These are phyloP conservation scores for Naganishia vishniacii DNA, from an alignment of 768 basidiomycete species.

Conservation along the genomic window DNA sequence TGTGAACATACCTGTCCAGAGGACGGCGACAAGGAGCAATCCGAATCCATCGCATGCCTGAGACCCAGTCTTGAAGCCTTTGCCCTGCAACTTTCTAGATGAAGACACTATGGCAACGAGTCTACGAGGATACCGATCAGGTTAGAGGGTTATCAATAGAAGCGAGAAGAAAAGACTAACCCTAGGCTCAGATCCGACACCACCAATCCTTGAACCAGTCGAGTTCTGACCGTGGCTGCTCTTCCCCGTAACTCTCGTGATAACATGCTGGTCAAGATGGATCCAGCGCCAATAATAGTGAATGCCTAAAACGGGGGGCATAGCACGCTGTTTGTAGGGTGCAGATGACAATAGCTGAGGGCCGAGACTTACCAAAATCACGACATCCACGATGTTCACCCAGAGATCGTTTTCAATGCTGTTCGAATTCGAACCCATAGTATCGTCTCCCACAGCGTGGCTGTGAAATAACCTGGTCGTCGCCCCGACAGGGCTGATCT, in stretches of 20 bases:
- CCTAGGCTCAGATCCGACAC: conserved; percentile 42
- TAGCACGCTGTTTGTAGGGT: background rate
- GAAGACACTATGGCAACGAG: conserved; percentile 39
- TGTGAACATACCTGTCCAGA: conserved; percentile 39
- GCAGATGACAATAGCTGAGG: background rate
- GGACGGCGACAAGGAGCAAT: conserved; percentile 34
- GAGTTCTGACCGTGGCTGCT: conserved; percentile 40
- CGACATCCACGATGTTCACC: conserved; percentile 38
- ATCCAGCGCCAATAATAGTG: conserved; percentile 41
- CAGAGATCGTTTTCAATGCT: conserved; percentile 28
- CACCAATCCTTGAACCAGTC: conserved; percentile 45
- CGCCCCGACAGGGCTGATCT: background rate
- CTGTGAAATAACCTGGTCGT: background rate
- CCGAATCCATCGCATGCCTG: conserved; percentile 41
- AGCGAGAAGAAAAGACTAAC: conserved; percentile 29
- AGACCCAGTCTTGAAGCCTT: conserved; percentile 31
- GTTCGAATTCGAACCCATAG: background rate
- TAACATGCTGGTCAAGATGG: conserved; percentile 40
- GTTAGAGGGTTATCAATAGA: background rate
- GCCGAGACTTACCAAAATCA: conserved; percentile 34
- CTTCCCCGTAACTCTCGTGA: conserved; percentile 35
- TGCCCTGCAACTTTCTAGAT: conserved; percentile 29
- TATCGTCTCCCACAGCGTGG: background rate
- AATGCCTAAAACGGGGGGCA: conserved; percentile 23
- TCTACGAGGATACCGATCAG: conserved; percentile 22